These are phyloP conservation scores for Zychaea mexicana DNA, from an alignment of 371 early-diverging fungal species.

Conservation along the genomic window DNA sequence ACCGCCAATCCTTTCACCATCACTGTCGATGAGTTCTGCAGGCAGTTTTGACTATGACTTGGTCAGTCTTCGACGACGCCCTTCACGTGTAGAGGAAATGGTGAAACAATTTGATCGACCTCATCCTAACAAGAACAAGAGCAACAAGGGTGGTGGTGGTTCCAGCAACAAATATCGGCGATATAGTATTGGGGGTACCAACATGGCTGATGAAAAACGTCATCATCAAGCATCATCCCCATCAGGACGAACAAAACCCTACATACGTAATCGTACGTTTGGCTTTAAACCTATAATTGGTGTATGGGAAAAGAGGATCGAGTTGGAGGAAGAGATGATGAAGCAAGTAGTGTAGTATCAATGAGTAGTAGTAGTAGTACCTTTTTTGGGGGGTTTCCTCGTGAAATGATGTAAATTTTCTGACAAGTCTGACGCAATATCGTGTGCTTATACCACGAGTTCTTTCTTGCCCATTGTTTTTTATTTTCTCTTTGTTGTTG, in stretches of 20 bases:
- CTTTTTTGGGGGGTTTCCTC: too few relatives aligned
- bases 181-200: constrained; percentile 7
- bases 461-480: background rate
- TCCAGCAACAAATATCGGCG: constrained; percentile 8
- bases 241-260: background rate
- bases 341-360: background rate
- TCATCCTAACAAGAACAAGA: too few relatives aligned
- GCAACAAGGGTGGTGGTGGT: too few relatives aligned
- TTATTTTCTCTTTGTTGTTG: background rate
- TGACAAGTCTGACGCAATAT: background rate
- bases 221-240: background rate
- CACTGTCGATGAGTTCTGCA: constrained; percentile 16
- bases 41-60: constrained; percentile 8
- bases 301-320: constrained; percentile 21
- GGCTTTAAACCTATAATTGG: constrained; percentile 19
- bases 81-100: constrained; percentile 22
- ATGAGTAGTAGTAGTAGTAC: too few relatives aligned
- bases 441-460: background rate
- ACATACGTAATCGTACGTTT: constrained; percentile 18
- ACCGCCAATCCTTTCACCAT: constrained; percentile 12
- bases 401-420: background rate
- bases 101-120: constrained; percentile 13
- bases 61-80: constrained; percentile 9
- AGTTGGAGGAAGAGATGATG: constrained; percentile 4
- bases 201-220: background rate